These are phyloP conservation scores for Ustilago nuda DNA, from an alignment of 1,284 basidiomycete genomes.

Conservation along the genomic window DNA sequence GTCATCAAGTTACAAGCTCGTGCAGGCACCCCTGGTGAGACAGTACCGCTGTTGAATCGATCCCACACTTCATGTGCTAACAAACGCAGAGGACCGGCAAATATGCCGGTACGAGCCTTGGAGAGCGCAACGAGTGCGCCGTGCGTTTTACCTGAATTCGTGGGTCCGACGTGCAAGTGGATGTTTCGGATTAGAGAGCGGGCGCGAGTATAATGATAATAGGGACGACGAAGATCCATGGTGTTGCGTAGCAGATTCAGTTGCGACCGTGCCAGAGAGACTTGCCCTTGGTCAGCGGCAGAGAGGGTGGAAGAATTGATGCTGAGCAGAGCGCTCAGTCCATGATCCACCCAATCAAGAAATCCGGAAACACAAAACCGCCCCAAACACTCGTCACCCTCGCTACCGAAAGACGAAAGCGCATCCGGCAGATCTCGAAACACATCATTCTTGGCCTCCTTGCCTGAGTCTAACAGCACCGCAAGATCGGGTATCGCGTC, in stretches of 20 bases:
- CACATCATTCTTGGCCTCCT: background rate
- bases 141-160: slow-evolving; percentile 97
- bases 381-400: slow-evolving; percentile 38
- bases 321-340: slow-evolving; percentile 2
- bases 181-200: slow-evolving; percentile 78
- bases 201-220: slow-evolving; percentile 69
- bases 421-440: slow-evolving; percentile 30
- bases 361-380: slow-evolving; percentile 35
- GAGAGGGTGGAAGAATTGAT: background rate
- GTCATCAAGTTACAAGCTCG: slow-evolving; percentile 89
- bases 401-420: slow-evolving; percentile 21
- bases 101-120: slow-evolving; percentile 79
- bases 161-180: slow-evolving; percentile 96
- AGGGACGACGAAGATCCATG: slow-evolving; percentile 61
- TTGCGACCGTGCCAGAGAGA: slow-evolving; percentile 37
- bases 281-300: slow-evolving; percentile 9
- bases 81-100: slow-evolving; percentile 89
- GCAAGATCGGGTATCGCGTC: slow-evolving; percentile 18
- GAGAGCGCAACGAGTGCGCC: slow-evolving; percentile 89
- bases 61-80: slow-evolving; percentile 96
- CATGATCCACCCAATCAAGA: slow-evolving; percentile 46
- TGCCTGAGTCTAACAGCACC: slow-evolving; percentile 14
- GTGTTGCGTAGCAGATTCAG: slow-evolving; percentile 38
- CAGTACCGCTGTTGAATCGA: slow-evolving; percentile 87
- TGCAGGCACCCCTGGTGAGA: slow-evolving; percentile 70